Base-by-base conservation (phyloP, 2,329 filamentous ascomycete species). In the Esteya vermicola region DNA sequence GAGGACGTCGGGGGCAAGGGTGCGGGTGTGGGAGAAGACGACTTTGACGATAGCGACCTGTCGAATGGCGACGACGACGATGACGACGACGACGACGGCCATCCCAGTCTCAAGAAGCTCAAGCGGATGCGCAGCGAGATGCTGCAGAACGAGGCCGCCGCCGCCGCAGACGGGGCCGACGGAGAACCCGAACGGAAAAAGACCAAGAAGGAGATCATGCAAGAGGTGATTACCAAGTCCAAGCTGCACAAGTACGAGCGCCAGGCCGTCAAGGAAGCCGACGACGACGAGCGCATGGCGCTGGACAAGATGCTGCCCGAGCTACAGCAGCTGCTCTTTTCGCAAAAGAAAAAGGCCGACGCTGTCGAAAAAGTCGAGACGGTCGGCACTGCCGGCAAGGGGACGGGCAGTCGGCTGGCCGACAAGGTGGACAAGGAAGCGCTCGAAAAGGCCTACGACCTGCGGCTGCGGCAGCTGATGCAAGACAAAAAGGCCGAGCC, bases 171-270 rank as follows among this genome's bases (percentile, higher is more conserved):
- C 3, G 64, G 61, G 4, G 65, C 65, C 6, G 67, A 68, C 27
- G 67, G 67, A 18, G 64, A 78, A 46, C 86, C 85, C 0, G 81
- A 89, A 51, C 73, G 81, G 43, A 95, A 94, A 59, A 98, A 95
- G 65, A 80, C 80, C 4, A 96, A 95, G 62, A 83, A 91, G 40
- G 91, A 98, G 59, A 84, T 98, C 37, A 95, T 96, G 85, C 82
- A 94, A 53, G 93, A 98, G 59, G 72, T 98, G 45, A 95, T 98
- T 49, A 85, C 88, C 45, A 98, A 98, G 61, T 96, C 89, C 1
- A 98, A 98, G 56, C 69, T 84, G 46, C 74, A 95, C 70, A 96
- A 94, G 61, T 88, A 89, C 54, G 88, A 96, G 61, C 78, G 91
- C 31, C 91, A 98, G 59, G 79, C 85, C 44, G 76, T 77, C 22